These are phyloP conservation scores for Sophora flavescens DNA, from an alignment of 306 rosid species.

Conservation along the genomic window DNA sequence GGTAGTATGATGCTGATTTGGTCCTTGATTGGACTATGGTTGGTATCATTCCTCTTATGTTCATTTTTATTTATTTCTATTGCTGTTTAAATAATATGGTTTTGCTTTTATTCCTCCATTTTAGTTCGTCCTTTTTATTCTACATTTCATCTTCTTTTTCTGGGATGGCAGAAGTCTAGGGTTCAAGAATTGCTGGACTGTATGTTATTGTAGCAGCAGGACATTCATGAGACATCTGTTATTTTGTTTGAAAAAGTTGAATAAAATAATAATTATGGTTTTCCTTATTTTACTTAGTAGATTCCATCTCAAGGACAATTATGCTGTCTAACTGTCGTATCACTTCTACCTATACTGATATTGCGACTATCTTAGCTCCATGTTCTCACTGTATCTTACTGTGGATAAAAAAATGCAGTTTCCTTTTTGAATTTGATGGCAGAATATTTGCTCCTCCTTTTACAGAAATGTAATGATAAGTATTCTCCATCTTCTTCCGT, in stretches of 20 bases:
- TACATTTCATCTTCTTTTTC: conserved; percentile 1
- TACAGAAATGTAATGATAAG: not conserved
- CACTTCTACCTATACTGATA: not conserved
- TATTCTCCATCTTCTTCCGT: not conserved
- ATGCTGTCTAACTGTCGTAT: not conserved
- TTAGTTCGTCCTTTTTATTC: not conserved
- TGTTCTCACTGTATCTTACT: not conserved
- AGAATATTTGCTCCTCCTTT: conserved; percentile 13
- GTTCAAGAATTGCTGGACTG: not conserved
- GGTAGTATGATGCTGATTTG: not conserved
- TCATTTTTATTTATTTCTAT: not conserved
- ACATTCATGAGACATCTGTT: not conserved
- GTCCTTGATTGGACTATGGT: not conserved
- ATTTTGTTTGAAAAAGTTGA: not conserved
- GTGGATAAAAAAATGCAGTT: not conserved
- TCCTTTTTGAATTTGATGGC: conserved; percentile 3
- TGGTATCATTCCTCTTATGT: not conserved
- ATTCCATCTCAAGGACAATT: not conserved
- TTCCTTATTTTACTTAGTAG: not conserved
- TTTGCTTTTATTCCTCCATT: not conserved
- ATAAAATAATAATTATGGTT: not conserved
- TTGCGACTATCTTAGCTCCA: conserved; percentile 1
- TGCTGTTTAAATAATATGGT: not conserved
- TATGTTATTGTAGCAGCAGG: not conserved
- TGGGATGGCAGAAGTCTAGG: conserved; percentile 11